A percentile compares a stretch with the other conserved stretches of the same genome.
Evolutionary conservation across 2,329 filamentous ascomycete species (phyloP).

Genomic region (Pseudodiploospora longispora): DNA sequence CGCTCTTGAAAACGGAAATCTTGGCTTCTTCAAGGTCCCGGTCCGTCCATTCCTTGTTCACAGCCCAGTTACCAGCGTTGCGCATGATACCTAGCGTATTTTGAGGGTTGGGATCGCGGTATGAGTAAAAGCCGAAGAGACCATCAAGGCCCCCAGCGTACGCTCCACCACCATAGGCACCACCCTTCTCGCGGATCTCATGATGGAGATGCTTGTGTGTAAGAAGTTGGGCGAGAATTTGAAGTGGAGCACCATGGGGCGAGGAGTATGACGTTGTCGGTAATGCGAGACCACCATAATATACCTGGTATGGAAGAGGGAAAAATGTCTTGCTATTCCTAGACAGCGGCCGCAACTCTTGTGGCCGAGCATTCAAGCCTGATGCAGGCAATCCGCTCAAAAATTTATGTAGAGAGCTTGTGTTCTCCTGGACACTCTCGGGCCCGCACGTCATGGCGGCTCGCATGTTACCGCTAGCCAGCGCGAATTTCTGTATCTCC

Average conservation of each 20-base stretch:
- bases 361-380: conserved; percentile 31
- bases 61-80: conserved; percentile 74
- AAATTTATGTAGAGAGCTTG: conserved; percentile 63
- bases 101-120: conserved; percentile 88
- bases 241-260: conserved; percentile 67
- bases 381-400: conserved; percentile 32
- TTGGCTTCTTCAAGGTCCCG: conserved; percentile 93
- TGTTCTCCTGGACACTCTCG: conserved; percentile 63
- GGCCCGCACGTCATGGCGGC: conserved; percentile 78
- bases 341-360: conserved; percentile 26
- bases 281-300: conserved; percentile 78
- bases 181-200: conserved; percentile 95
- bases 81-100: conserved; percentile 83
- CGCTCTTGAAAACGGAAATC: conserved; percentile 82
- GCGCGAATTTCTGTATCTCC: conserved; percentile 69
- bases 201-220: conserved; percentile 96
- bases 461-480: conserved; percentile 62
- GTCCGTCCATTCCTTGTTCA: conserved; percentile 71
- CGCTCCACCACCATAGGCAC: conserved; percentile 89
- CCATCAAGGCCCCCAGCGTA: conserved; percentile 74
- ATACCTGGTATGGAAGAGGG: conserved; percentile 92
- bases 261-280: conserved; percentile 79
- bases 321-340: conserved; percentile 73
- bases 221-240: conserved; percentile 82
- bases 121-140: conserved; percentile 90